These are phyloP conservation scores for Melanomma pulvis-pyrius DNA, from an alignment of 495 filamentous ascomycete genomes.

Conservation along the genomic window DNA sequence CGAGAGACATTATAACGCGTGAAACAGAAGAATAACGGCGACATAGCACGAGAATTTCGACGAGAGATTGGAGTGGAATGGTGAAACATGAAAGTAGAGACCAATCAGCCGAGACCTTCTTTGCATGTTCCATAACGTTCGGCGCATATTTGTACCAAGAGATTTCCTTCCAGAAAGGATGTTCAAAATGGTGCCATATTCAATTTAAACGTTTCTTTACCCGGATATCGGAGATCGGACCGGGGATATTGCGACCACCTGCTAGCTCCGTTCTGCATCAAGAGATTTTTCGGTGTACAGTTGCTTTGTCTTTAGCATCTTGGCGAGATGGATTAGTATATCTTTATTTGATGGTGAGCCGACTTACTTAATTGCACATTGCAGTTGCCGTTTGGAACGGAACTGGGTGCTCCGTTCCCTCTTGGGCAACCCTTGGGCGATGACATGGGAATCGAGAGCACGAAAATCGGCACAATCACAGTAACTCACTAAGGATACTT, in stretches of 20 bases:
- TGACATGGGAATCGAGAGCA: neutral
- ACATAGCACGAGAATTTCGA: neutral
- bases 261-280: neutral
- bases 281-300: neutral
- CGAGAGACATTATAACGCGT: neutral
- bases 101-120: neutral
- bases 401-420: neutral
- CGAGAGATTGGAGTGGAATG: neutral
- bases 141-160: neutral
- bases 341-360: neutral
- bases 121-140: neutral
- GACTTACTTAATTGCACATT: neutral
- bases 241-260: neutral
- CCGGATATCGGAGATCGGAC: constrained; percentile 18
- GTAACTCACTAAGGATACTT: neutral
- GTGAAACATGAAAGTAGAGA: constrained; percentile 1
- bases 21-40: constrained; percentile 6
- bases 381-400: neutral
- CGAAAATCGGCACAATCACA: neutral
- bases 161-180: constrained; percentile 7
- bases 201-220: neutral
- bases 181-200: neutral
- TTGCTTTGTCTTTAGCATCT: neutral
- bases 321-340: neutral
- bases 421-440: neutral